Percentiles rank a stretch among this genome's conserved stretches.
Evolutionary conservation across 2,329 filamentous ascomycete genomes (phyloP).

Genomic region (Huntiella abstrusa): DNA sequence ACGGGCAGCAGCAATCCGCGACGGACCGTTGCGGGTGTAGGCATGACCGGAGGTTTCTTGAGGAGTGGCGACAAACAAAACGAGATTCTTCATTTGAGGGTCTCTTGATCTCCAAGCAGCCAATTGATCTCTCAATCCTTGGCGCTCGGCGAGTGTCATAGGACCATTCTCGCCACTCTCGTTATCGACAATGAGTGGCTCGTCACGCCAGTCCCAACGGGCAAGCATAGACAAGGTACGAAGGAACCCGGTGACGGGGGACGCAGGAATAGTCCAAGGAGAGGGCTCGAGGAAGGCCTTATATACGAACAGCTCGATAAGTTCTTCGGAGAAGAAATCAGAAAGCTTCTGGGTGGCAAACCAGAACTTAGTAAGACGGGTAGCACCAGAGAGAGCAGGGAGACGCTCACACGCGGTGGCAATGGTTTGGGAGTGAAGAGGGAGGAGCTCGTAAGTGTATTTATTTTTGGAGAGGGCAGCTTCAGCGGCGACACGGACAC

Average conservation of each 20-base stretch:
- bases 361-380: slow-evolving; percentile 79
- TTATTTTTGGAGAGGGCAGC: slow-evolving; percentile 51
- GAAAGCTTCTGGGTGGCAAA: slow-evolving; percentile 66
- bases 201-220: slow-evolving; percentile 78
- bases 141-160: slow-evolving; percentile 38
- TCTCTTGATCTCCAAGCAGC: slow-evolving; percentile 77
- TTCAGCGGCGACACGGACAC: slow-evolving; percentile 48
- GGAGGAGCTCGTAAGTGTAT: slow-evolving; percentile 50
- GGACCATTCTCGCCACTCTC: slow-evolving; percentile 13
- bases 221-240: slow-evolving; percentile 64
- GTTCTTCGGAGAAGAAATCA: slow-evolving; percentile 56
- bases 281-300: slow-evolving; percentile 64
- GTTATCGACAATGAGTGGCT: slow-evolving; percentile 66
- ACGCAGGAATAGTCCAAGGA: slow-evolving; percentile 63
- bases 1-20: slow-evolving; percentile 65
- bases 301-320: slow-evolving; percentile 67
- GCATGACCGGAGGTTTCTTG: slow-evolving; percentile 59
- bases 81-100: slow-evolving; percentile 66
- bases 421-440: slow-evolving; percentile 66
- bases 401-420: slow-evolving; percentile 64
- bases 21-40: slow-evolving; percentile 53
- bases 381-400: slow-evolving; percentile 59
- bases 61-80: slow-evolving; percentile 65
- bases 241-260: slow-evolving; percentile 60
- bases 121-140: slow-evolving; percentile 50